Evolutionary conservation across 345 rosid genomes (phyloP), one percentile per base, ranked within the genome.

Genomic region (Citrus inodora): DNA sequence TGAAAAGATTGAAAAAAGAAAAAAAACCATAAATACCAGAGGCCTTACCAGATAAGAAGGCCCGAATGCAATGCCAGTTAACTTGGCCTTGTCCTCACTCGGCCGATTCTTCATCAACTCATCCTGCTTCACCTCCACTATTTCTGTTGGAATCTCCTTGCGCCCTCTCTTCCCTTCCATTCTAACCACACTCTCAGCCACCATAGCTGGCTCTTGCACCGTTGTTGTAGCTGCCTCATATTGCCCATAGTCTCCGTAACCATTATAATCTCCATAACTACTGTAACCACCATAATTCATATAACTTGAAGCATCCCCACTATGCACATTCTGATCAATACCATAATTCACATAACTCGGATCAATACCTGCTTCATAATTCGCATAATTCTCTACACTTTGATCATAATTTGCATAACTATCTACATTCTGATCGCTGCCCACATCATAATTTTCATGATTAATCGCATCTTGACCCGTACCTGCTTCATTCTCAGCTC

Each of bases 91-190:
- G 81, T 97, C 98, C 79, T 88, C 92, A 75, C 99, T 88, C 0
- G 98, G 99, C 67, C 98, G 86, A 85, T 97, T 82, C 94, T 97
- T 97, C 81, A 91, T 93, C 79, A 97, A 85, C 83, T 97, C 99
- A 78, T 97, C 99, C 83, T 92, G 97, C 84, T 89, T 97, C 78
- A 97, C 97, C 90, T 97, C 98, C 61, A 94, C 83, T 22, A 97
- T 87, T 81, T 97, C 91, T 7, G 82, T 79, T 2, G 95, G 93
- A 24, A 91, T 75, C 28, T 89, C 90, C 21, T 88, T 88, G 89
- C 88, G 91, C 72, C 97, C 90, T 86, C 94, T 90, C 90, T 93
- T 93, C 80, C 94, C 87, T 58, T 77, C 83, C 73, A 78, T 48
- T 72, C 83, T 84, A 30, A 84, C 79, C 62, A 68, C 87, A 76